Conservation (phyloP, 305 asterid species). For the Rubia peregrina region DNA sequence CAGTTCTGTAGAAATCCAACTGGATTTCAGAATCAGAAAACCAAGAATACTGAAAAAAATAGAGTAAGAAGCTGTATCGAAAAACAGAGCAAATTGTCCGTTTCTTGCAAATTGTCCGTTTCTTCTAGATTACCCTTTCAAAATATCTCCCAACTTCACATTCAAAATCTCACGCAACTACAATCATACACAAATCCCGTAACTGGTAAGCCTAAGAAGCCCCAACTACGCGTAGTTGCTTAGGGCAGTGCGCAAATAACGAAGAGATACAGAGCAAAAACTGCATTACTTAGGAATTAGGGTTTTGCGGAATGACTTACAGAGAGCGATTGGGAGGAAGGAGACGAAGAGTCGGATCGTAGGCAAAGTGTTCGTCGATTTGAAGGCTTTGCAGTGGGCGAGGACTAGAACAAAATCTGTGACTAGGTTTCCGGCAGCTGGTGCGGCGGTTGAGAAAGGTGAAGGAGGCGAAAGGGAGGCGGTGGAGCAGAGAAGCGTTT, state of each 20-base stretch:
- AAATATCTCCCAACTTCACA: background rate
- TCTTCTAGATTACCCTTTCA: background rate
- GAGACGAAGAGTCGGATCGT: background rate
- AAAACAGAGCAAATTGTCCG: slow-evolving; percentile 6
- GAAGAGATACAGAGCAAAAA: background rate
- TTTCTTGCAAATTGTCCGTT: background rate
- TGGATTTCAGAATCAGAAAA: too few species aligned
- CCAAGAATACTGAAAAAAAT: too few species aligned
- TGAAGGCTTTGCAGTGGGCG: background rate
- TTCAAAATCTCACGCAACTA: background rate
- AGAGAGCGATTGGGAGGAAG: background rate
- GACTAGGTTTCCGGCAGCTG: too few species aligned
- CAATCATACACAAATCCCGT: background rate
- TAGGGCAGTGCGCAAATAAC: too few species aligned
- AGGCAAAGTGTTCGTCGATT: background rate
- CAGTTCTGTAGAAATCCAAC: too few species aligned
- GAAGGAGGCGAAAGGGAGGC: too few species aligned
- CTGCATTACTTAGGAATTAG: background rate
- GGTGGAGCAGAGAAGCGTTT: too few species aligned
- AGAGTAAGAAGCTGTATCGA: too few species aligned
- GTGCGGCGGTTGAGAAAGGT: too few species aligned
- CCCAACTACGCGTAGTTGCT: slow-evolving; percentile 6
- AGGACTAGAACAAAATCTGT: background rate
- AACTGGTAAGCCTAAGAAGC: background rate
- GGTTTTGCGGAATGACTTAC: slow-evolving; percentile 13